These are phyloP conservation scores for Elaeis oleifera DNA, from an alignment of 202 grass and related monocot genomes.

Conservation along the genomic window DNA sequence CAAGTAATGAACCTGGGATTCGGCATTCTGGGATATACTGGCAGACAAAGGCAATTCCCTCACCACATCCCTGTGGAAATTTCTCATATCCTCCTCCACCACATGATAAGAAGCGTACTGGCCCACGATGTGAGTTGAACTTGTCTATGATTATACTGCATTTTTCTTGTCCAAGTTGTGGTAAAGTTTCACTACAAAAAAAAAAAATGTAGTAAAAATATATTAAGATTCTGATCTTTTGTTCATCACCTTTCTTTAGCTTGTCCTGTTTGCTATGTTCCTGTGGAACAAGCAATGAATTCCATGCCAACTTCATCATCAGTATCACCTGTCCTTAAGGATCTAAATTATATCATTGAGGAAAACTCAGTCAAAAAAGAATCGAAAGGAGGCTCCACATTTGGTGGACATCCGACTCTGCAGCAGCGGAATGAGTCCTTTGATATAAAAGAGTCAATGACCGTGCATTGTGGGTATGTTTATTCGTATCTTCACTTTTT, in stretches of 20 bases:
- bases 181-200: too few species aligned
- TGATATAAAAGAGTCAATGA: conserved; percentile 79
- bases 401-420: conserved; percentile 86
- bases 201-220: too few species aligned
- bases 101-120: conserved; percentile 70
- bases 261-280: conserved; percentile 87
- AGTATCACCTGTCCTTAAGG: conserved; percentile 59
- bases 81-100: conserved; percentile 53
- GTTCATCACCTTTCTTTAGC: conserved; percentile 41
- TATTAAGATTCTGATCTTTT: neutral
- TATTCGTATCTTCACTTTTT: conserved; percentile 22
- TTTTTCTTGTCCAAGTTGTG: neutral
- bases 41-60: conserved; percentile 8
- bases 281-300: conserved; percentile 65
- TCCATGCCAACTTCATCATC: conserved; percentile 50
- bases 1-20: too few species aligned
- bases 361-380: conserved; percentile 55
- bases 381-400: conserved; percentile 26
- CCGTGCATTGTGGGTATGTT: conserved; percentile 82
- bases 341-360: conserved; percentile 56
- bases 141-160: conserved; percentile 1
- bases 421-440: conserved; percentile 70
- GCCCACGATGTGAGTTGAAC: conserved; percentile 71
- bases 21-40: too few species aligned
- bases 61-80: neutral